Base-by-base conservation (phyloP, 108 stramenopile genomes). In the Nitzschia sp. region DNA sequence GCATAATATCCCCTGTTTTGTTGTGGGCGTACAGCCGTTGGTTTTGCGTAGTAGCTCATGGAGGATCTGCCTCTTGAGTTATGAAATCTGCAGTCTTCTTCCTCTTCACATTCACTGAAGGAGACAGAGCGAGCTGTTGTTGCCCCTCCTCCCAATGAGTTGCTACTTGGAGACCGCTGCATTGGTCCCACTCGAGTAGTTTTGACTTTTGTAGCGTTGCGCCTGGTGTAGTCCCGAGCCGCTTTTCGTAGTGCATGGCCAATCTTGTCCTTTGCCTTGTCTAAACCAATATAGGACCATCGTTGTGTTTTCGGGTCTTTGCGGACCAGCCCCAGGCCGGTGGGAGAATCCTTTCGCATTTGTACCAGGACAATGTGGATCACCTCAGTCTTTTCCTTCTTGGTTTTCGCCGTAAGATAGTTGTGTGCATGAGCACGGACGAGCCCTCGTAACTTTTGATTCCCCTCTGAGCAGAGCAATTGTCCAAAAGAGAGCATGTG, bases 251-350 rank as follows among this genome's bases (percentile, higher is more conserved):
- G 42, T 6, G 74, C 74, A 54, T 75, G 74, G 11, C 74, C 74
- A 39, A 75, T 69, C 43, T 75, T 75, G 34, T 75, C 74, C 29
- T 69, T 75, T 12, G 67, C 67, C 51, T 69, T 75, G n/a, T 69
- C 67, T 8, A 62, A 38, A 7, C 67, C 74, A 40, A 75, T 63
- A 0, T 62, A 62, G 2, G 29, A 68, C 74, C 74, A 75, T 25
- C 67, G 74, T 29, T 21, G 34, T 1, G 61, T 69, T 1, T 55
- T 57, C 14, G 48, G 38, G 42, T 63, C 56, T 34, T 69, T 53
- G 21, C 74, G 74, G 9, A 75, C 67, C 43, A 75, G 29, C 6
- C 74, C 74, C 0, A 62, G 41, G 2, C 74, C 74, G 17, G 67
- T 48, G 0, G 74, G 67, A 24, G 67, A 69, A 7, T 63, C 38